Conservation (phyloP, 2,329 filamentous ascomycete species). For the Triangularia setosa region DNA sequence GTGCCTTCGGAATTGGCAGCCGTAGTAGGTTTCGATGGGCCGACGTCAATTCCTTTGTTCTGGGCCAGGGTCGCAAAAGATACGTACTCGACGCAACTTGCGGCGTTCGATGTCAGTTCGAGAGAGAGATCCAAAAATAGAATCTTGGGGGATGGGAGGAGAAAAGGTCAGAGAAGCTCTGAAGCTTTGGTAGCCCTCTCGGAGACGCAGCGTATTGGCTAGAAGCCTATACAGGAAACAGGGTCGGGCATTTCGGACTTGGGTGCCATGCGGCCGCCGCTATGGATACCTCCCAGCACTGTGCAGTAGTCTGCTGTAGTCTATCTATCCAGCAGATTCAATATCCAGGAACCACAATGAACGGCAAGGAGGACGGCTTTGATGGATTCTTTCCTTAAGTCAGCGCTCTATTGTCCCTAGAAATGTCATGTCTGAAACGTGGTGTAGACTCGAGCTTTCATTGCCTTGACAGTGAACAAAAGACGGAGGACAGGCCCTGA, state of each 20-base stretch:
- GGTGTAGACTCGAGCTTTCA: not conserved
- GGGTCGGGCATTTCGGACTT: constrained; percentile 1
- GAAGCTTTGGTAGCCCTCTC: not conserved
- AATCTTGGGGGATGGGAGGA: constrained; percentile 3
- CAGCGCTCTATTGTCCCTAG: not conserved
- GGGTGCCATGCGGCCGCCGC: not conserved
- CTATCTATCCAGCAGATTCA: not conserved
- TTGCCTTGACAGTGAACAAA: not conserved
- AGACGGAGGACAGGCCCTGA: not conserved
- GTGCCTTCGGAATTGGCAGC: constrained; percentile 21
- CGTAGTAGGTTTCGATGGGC: constrained; percentile 15
- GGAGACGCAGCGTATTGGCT: not conserved
- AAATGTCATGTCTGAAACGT: not conserved
- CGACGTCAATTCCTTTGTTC: constrained; percentile 26
- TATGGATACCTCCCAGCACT: not conserved
- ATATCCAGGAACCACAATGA: not conserved
- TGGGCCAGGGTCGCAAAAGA: constrained; percentile 18
- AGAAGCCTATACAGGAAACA: not conserved
- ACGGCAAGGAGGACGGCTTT: not conserved
- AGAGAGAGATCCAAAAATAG: constrained; percentile 3
- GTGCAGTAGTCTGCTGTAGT: not conserved
- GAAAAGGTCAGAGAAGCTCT: constrained; percentile 6
- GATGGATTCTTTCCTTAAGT: not conserved
- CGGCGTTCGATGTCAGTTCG: constrained; percentile 13
- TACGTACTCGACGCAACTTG: constrained; percentile 10